phyloP scores from a whole-genome alignment of 305 asterid genomes.

The Solanum hybrid region DNA sequence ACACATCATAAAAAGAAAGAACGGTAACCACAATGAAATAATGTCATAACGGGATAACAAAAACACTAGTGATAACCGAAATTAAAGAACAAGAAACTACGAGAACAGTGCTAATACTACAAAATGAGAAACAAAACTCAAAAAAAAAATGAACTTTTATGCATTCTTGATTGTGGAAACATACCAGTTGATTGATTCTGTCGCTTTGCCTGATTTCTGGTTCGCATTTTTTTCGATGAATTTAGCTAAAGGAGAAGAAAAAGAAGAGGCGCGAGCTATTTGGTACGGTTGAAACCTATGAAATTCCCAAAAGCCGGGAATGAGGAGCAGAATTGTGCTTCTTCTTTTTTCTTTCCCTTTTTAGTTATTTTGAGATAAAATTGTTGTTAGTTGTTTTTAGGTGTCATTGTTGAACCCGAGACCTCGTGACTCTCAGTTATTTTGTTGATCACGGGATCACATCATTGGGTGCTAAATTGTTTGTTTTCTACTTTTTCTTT shows the following conservation, averaged over 20 bases:
- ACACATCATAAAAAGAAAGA: not conserved
- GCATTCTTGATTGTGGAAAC: not conserved
- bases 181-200: constrained; percentile 31
- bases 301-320: not conserved
- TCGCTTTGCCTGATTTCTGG: constrained; percentile 45
- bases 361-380: not conserved
- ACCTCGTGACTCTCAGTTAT: fast-evolving
- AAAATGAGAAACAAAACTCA: not conserved
- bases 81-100: not conserved
- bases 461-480: not conserved
- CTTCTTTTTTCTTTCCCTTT: not conserved
- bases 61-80: not conserved
- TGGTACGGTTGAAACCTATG: not conserved
- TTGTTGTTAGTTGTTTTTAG: too few species aligned
- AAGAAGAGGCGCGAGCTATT: not conserved
- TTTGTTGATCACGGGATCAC: not conserved
- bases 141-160: not conserved
- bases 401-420: too few species aligned
- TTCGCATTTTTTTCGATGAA: constrained; percentile 33
- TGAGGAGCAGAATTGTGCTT: not conserved
- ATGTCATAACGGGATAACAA: not conserved
- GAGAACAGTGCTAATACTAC: not conserved
- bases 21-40: not conserved
- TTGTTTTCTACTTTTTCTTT: too few species aligned
- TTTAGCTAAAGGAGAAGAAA: not conserved